phyloP scores from a whole-genome alignment of 441 rosid genomes.

The Rhodomyrtus psidioides region DNA sequence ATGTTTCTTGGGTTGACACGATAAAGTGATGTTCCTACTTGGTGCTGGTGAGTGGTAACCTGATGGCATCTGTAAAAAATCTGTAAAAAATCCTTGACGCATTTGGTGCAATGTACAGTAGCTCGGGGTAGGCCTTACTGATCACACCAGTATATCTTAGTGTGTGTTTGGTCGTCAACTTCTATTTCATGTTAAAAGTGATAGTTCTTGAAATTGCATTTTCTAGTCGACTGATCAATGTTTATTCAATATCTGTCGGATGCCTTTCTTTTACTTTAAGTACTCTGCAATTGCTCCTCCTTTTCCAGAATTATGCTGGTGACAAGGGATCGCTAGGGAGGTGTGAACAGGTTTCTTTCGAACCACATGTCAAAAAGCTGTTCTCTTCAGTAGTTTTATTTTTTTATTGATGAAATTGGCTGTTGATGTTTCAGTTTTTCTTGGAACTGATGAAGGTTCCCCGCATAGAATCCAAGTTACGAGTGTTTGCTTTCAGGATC shows the following conservation, averaged over 20 bases:
- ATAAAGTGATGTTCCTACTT: not conserved
- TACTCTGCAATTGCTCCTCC: not conserved
- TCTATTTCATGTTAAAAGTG: not conserved
- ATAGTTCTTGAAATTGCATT: not conserved
- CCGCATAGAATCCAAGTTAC: constrained; percentile 86
- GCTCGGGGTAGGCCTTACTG: not conserved
- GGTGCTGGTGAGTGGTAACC: not conserved
- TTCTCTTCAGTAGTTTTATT: not conserved
- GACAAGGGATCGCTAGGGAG: constrained; percentile 90
- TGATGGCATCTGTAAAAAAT: not conserved
- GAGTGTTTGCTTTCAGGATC: constrained; percentile 91
- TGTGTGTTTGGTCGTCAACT: not conserved
- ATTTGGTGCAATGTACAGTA: not conserved
- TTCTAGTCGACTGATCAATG: not conserved
- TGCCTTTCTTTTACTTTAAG: not conserved
- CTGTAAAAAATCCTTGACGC: no score
- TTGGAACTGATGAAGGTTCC: constrained; percentile 93
- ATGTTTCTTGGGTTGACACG: not conserved
- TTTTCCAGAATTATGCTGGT: constrained; percentile 78
- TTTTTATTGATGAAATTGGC: not conserved
- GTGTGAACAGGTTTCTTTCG: constrained; percentile 76
- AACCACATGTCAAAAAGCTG: not conserved
- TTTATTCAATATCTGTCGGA: not conserved
- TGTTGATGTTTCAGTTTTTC: constrained; percentile 59
- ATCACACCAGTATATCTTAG: not conserved